Conservation (phyloP, 192 early-diverging fungal genomes). For the Glomus cerebriforme region DNA sequence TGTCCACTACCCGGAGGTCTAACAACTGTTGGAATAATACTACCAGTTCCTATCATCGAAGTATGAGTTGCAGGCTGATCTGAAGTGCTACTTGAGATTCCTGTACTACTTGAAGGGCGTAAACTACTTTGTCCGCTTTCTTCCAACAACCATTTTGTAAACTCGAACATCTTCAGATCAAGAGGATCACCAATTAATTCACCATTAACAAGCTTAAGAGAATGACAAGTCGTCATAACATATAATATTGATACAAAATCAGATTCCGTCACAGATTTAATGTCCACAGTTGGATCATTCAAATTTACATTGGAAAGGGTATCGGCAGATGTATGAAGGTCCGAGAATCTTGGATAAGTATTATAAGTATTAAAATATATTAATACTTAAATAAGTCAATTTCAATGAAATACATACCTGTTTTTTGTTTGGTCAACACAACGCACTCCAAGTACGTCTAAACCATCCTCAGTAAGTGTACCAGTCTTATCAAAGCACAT, state of each 20-base stretch:
- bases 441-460: conserved; percentile 93
- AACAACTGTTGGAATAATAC: conserved; percentile 79
- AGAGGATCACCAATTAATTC: conserved; percentile 92
- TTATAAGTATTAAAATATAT: neutral
- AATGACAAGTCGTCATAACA: conserved; percentile 79
- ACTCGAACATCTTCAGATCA: conserved; percentile 98
- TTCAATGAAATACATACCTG: neutral
- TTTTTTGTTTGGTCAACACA: conserved; percentile 47
- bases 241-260: conserved; percentile 47
- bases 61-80: neutral
- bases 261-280: neutral
- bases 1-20: conserved; percentile 76
- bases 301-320: neutral
- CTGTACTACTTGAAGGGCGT: neutral
- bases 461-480: conserved; percentile 93
- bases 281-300: neutral
- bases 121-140: conserved; percentile 65
- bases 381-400: neutral
- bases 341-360: conserved; percentile 6
- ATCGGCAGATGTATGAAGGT: conserved; percentile 21
- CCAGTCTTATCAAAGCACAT: conserved; percentile 99
- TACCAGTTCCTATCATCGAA: conserved; percentile 26
- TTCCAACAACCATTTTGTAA: conserved; percentile 90
- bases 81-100: neutral
- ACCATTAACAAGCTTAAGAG: conserved; percentile 88